Percentiles rank a stretch among this genome's conserved stretches.
phyloP scores from a whole-genome alignment of 192 early-diverging fungal genomes.

The Pilaira anomala region DNA sequence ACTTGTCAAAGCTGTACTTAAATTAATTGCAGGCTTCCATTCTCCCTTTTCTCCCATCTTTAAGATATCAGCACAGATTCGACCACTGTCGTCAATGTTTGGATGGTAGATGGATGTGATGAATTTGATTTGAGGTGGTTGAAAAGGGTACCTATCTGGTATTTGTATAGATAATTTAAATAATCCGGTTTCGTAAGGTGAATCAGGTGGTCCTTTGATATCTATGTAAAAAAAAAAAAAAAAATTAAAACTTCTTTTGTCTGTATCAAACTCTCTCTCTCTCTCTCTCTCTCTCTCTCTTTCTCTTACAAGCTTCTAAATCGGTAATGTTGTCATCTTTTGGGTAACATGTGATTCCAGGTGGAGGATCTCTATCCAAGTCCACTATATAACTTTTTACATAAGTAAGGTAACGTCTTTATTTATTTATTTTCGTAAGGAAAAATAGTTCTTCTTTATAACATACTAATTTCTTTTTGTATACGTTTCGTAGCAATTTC shows the following conservation, averaged over 20 bases:
- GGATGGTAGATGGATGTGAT: constrained; percentile 79
- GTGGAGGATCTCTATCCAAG: constrained; percentile 48
- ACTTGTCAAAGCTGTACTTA: constrained; percentile 59
- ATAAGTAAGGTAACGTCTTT: no score
- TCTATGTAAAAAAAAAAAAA: constrained; percentile 28
- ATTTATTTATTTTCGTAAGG: no score
- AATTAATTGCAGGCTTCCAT: constrained; percentile 69
- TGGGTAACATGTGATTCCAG: constrained; percentile 62
- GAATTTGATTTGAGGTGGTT: constrained; percentile 67
- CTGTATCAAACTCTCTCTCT: no score
- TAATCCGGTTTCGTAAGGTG: constrained; percentile 62
- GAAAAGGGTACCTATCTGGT: constrained; percentile 64
- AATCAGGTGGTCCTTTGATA: constrained; percentile 57
- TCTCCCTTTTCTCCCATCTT: constrained; percentile 54
- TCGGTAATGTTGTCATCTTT: constrained; percentile 53
- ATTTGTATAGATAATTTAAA: constrained; percentile 64
- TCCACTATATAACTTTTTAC: background rate
- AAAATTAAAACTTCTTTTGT: background rate
- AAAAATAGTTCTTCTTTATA: background rate
- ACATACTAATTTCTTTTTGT: background rate
- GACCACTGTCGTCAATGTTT: constrained; percentile 74
- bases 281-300: no score
- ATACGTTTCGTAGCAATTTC: background rate
- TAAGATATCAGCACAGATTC: constrained; percentile 72
- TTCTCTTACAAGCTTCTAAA: constrained; percentile 51